Base-by-base conservation (phyloP, 805 yeast species). In the Ogataea haglerorum region DNA sequence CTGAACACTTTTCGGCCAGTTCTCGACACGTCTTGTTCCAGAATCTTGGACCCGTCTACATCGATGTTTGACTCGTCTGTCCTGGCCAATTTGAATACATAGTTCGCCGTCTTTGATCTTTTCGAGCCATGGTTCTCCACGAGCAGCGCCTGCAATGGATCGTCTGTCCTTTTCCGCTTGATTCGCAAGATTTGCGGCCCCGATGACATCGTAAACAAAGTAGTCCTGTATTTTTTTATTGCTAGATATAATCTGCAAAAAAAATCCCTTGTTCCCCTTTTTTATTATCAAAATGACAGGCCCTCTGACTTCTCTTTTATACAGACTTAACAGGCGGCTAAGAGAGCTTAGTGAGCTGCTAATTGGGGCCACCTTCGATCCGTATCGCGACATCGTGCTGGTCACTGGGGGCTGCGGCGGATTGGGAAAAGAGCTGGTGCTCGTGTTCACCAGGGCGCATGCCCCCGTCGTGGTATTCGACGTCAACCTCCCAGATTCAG, bases 321-420 rank as follows among this genome's bases (percentile, higher is more conserved):
- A 61, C 36, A 47, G 51, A 6, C 39, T 54, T 6, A 61, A 64
- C 42, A 50, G 46, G 27, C 29, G 51, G 2, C 48, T 65, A 14
- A 52, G 67, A 19, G 47, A 49, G 3, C 34, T 63, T 4, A 65
- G 78, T 0, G 65, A 69, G 19, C 30, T 60, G 3, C 21, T 76
- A 1, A 57, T 79, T 15, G 86, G 86, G 1, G 73, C 70, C 41
- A 65, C 64, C 9, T 72, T 73, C 45, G 82, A 78, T 27, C 73
- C 76, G 0, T 59, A 56, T 17, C 61, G 67, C 9, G 95, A 86
- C 53, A 67, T 83, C 9, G 83, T 80, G 0, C 62, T 89, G 4
- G 67, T 91, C 15, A 90, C 98, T 0, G 98, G 98, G 0, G 98
- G 97, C 0, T 58, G 75, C 3, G 66, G 78, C 0, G 98, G 97